Evolutionary conservation across 495 filamentous ascomycete genomes (phyloP), one percentile per base, ranked within the genome.

Genomic region (Trichoderma orchidacearum): DNA sequence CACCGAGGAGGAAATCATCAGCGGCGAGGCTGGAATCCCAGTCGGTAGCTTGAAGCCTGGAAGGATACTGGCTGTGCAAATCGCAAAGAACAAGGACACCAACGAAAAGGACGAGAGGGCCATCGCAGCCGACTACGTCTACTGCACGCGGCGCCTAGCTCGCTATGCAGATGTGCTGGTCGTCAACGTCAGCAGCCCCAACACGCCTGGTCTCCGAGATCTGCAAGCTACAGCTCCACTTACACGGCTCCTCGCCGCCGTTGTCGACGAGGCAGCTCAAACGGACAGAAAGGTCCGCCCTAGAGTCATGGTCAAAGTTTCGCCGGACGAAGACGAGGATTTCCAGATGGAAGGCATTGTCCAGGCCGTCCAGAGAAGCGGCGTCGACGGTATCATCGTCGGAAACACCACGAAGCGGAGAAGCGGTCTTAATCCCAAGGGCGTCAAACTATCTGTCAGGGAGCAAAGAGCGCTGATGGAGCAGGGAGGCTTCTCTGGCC

Each of bases 161-260:
- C 80, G 74, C 36, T 98, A 95, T 63, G 90, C 93, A 3, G 93
- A 98, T 63, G 88, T 98, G 30, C 70, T 98, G 4, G 90, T 96
- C 4, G 93, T 98, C 58, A 98, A 97, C 63, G 93, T 97, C 21
- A 96, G 90, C 59, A 92, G 87, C 59, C 93, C 93, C 5, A 98
- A 98, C 69, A 96, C 92, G 0, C 91, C 92, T 0, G 91, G 93
- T 1, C 76, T 98, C 18, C 80, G 93, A 13, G 81, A 84, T 35
- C 75, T 97, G 32, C 93, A 98, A 73, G 83, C 83, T 11, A 77
- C 83, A 1, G 89, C 84, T 28, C 90, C 90, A 5, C 70, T 98
- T 53, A 91, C 89, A 4, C 70, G 78, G 55, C 85, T 97, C 53
- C 70, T 98, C 41, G 77, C 75, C 3, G 88, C 85, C 0, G 93